Evolutionary conservation across 2,329 filamentous ascomycete genomes (phyloP).

Genomic region (Exserohilum turcica): DNA sequence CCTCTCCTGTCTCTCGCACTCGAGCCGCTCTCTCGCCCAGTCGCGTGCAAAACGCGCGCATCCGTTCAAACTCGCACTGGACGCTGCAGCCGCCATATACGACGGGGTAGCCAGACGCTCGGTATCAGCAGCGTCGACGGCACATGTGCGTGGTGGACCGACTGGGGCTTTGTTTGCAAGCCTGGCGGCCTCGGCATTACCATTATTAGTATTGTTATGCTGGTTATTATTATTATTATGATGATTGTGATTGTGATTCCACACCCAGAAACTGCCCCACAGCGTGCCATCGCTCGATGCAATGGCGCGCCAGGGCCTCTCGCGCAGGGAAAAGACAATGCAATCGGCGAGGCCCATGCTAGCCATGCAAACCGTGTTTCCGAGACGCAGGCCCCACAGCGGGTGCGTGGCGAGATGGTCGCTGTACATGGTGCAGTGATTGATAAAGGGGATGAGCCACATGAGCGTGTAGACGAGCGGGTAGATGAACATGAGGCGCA

Average conservation of each 20-base stretch:
- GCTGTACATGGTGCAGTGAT: conserved; percentile 65
- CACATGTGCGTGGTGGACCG: no score
- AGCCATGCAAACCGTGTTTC: conserved; percentile 63
- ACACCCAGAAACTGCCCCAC: conserved; percentile 42
- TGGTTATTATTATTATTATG: no score
- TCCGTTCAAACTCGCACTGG: conserved; percentile 27
- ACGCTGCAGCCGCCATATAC: conserved; percentile 21
- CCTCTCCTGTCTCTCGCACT: conserved; percentile 45
- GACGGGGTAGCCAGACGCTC: background rate
- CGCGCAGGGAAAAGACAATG: conserved; percentile 69
- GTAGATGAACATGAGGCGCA: conserved; percentile 76
- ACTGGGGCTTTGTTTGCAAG: no score
- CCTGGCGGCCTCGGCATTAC: no score
- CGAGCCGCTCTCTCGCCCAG: conserved; percentile 47
- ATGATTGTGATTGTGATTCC: no score
- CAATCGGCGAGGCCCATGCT: conserved; percentile 72
- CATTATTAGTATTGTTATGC: no score
- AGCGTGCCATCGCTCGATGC: conserved; percentile 51
- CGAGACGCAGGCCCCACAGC: conserved; percentile 62
- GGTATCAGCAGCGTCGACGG: no score
- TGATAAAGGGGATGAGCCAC: conserved; percentile 73
- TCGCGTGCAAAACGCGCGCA: conserved; percentile 38
- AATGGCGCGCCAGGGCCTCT: conserved; percentile 72
- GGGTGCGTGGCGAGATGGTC: conserved; percentile 57
- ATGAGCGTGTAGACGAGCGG: conserved; percentile 72